Conservation (phyloP, 2,329 filamentous ascomycete species). For the Helotiales sp. region DNA sequence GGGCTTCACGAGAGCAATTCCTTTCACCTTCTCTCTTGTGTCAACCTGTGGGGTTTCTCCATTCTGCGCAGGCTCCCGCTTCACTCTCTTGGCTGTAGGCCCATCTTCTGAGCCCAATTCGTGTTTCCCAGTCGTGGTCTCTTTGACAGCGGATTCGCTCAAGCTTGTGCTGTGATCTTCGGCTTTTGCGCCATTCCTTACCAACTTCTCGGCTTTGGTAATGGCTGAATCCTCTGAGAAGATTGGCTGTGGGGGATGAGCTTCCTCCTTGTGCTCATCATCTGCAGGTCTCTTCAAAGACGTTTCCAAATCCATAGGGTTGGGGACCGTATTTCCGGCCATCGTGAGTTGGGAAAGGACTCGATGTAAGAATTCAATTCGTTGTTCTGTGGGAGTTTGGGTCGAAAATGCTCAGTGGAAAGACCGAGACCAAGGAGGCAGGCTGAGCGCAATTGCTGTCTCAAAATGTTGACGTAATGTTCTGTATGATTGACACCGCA, state of each 20-base stretch:
- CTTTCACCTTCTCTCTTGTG: conserved; percentile 31
- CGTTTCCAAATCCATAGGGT: conserved; percentile 18
- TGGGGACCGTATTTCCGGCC: conserved; percentile 17
- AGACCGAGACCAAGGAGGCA: not conserved
- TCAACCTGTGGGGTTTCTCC: conserved; percentile 15
- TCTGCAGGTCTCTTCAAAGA: conserved; percentile 31
- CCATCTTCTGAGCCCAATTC: conserved; percentile 41
- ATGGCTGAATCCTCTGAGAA: conserved; percentile 31
- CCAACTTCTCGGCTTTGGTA: conserved; percentile 34
- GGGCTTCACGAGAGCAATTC: conserved; percentile 34
- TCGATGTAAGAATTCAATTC: not conserved
- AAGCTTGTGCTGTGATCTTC: conserved; percentile 10
- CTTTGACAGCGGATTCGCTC: conserved; percentile 54
- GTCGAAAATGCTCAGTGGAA: not conserved
- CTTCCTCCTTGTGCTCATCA: conserved; percentile 18
- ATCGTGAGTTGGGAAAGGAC: conserved; percentile 10
- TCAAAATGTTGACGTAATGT: not conserved
- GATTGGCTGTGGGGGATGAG: conserved; percentile 26
- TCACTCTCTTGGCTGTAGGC: conserved; percentile 1
- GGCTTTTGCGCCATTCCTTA: conserved; percentile 30
- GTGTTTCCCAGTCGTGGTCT: conserved; percentile 57
- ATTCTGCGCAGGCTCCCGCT: not conserved
- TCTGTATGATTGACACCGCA: not conserved
- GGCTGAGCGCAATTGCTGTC: not conserved
- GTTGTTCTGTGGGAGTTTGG: not conserved